Base-by-base conservation (phyloP, 2,329 filamentous ascomycete species). In the Colletotrichum lupini region DNA sequence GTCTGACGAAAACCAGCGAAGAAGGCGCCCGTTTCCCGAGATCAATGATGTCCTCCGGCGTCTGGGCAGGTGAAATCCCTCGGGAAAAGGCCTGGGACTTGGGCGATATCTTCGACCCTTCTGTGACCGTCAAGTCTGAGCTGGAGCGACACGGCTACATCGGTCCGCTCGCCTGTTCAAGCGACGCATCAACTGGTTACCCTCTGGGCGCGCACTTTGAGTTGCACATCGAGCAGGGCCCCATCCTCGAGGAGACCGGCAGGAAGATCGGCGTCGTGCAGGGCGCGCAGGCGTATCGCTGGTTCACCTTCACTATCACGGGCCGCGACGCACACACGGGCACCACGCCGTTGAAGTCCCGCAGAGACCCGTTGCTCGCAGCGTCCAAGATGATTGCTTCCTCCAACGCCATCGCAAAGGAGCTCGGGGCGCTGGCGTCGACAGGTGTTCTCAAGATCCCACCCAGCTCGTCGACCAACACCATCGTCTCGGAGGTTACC, bases 181-280 rank as follows among this genome's bases (percentile, higher is more conserved):
- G 53, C 57, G 42, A 58, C 37, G 37, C 57, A 14, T 35, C 58
- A 2, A 8, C 59, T 9, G 72, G 72, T 2, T 75, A 68, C 26
- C 92, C 92, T 0, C 90, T 94, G 82, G 92, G 89, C 1, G 93
- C 92, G 1, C 93, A 96, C 80, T 95, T 96, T 77, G 94, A 96
- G 81, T 86, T 97, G 11, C 94, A 97, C 79, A 96, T 96, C 66
- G 94, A 97, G 80, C 95, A 97, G 80, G 94, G 94, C 0, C 93
- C 94, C 0, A 89, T 94, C 42, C 87, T 97, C 1, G 91, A 95
- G 77, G 87, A 87, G 19, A 86, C 88, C 32, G 83, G 86, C 30
- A 87, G 91, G 75, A 91, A 91, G 67, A 87, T 96, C 64, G 92
- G 92, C 26, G 87, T 94, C 7, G 93, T 95, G 5, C 88, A 89